A percentile compares a stretch with the other conserved stretches of the same genome.
Evolutionary conservation across 352 stramenopile species (phyloP).

Genomic region (Lagenidium sp.): DNA sequence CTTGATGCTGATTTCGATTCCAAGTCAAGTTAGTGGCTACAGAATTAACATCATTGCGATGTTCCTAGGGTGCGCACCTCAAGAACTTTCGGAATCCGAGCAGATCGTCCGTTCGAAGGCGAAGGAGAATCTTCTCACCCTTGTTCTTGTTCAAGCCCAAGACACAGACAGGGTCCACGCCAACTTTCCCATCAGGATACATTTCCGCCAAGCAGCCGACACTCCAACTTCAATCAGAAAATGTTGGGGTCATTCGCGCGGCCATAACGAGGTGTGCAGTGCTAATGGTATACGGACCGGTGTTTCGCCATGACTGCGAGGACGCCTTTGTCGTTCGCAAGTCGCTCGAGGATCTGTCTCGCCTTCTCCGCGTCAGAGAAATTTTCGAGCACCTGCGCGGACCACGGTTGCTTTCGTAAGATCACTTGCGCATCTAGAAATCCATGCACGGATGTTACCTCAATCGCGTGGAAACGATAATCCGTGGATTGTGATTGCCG

Average conservation of each 20-base stretch:
- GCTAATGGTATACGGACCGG: constrained; percentile 49
- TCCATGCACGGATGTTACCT: constrained; percentile 14
- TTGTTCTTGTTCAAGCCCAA: constrained; percentile 95
- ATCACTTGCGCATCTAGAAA: too few relatives aligned
- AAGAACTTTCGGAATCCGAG: constrained; percentile 88
- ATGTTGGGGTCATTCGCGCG: too few relatives aligned
- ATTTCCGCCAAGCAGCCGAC: constrained; percentile 85
- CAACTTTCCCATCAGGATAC: constrained; percentile 87
- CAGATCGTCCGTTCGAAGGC: constrained; percentile 93
- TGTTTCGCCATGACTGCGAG: constrained; percentile 85
- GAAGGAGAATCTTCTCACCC: constrained; percentile 90
- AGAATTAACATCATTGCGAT: not conserved
- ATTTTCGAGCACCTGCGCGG: constrained; percentile 27
- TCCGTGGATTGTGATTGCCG: constrained; percentile 27
- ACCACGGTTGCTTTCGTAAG: not conserved
- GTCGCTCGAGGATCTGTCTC: constrained; percentile 64
- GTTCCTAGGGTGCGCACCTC: constrained; percentile 24
- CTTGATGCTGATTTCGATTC: constrained; percentile 63
- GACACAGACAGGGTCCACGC: constrained; percentile 78
- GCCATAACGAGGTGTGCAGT: too few relatives aligned
- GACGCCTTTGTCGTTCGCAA: constrained; percentile 86
- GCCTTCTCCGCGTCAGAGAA: constrained; percentile 49
- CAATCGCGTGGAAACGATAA: constrained; percentile 68
- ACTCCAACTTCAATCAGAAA: constrained; percentile 82
- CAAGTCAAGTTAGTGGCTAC: too few relatives aligned